Evolutionary conservation across 257 asterid species (phyloP).

Genomic region (Lycium ferocissimum): DNA sequence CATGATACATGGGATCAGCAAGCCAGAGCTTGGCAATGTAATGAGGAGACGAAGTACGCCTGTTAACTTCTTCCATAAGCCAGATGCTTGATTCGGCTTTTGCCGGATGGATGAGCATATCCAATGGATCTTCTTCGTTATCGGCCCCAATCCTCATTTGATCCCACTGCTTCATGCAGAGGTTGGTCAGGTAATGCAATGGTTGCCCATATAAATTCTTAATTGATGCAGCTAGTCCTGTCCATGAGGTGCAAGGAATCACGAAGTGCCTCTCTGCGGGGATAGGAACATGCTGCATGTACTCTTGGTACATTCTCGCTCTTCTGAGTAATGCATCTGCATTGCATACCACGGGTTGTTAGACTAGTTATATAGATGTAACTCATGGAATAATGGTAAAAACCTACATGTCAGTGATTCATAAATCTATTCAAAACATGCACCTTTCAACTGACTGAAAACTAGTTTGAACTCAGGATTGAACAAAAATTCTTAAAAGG

Average conservation of each 20-base stretch:
- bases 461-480: slow-evolving; percentile 4
- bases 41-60: slow-evolving; percentile 58
- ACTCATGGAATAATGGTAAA: not conserved
- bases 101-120: slow-evolving; percentile 55
- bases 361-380: not conserved
- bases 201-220: slow-evolving; percentile 72
- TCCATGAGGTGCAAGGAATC: slow-evolving; percentile 74
- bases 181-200: slow-evolving; percentile 79
- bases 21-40: slow-evolving; percentile 62
- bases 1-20: slow-evolving; percentile 51
- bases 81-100: slow-evolving; percentile 77
- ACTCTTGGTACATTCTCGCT: slow-evolving; percentile 56
- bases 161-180: slow-evolving; percentile 60
- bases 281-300: slow-evolving; percentile 61
- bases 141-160: slow-evolving; percentile 51
- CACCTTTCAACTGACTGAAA: slow-evolving; percentile 16
- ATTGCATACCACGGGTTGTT: not conserved
- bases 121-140: slow-evolving; percentile 52
- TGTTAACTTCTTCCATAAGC: slow-evolving; percentile 71
- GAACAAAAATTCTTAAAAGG: not conserved
- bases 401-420: not conserved
- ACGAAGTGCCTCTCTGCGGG: slow-evolving; percentile 56
- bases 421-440: not conserved
- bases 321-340: slow-evolving; percentile 57
- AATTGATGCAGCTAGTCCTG: slow-evolving; percentile 64